A percentile compares a stretch with the other conserved stretches of the same genome.
phyloP scores from a whole-genome alignment of 352 stramenopile genomes.

The Aphanomyces astaci region DNA sequence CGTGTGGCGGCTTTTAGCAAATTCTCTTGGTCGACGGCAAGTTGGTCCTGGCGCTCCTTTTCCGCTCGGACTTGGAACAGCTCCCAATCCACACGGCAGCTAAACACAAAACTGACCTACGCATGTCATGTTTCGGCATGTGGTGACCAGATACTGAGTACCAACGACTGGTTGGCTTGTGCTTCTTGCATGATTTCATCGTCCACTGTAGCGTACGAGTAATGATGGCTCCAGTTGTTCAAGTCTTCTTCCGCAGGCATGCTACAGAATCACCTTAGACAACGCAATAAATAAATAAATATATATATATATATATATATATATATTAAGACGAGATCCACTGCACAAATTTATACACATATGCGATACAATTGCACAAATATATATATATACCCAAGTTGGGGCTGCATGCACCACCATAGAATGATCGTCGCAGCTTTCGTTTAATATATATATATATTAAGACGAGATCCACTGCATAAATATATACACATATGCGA shows the following conservation, averaged over 20 bases:
- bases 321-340: too few relatives aligned
- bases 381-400: too few relatives aligned
- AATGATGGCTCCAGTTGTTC: conserved; percentile 96
- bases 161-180: conserved; percentile 30
- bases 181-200: conserved; percentile 94
- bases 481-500: too few relatives aligned
- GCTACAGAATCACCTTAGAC: too few relatives aligned
- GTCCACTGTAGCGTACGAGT: conserved; percentile 91
- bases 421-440: not conserved
- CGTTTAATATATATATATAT: too few relatives aligned
- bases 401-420: not conserved
- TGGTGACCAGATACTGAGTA: conserved; percentile 32
- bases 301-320: too few relatives aligned
- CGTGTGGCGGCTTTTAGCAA: conserved; percentile 32
- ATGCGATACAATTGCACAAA: not conserved
- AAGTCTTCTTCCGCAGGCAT: conserved; percentile 98
- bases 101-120: conserved; percentile 93
- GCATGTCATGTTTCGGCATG: conserved; percentile 27
- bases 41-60: conserved; percentile 63
- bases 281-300: too few relatives aligned
- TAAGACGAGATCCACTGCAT: too few relatives aligned
- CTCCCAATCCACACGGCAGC: conserved; percentile 92
- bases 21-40: conserved; percentile 28
- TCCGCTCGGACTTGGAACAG: conserved; percentile 85
- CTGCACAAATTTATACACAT: too few relatives aligned